A percentile compares a stretch with the other conserved stretches of the same genome.
phyloP scores from a whole-genome alignment of 257 asterid genomes.

The Craterostigma plantagineum region DNA sequence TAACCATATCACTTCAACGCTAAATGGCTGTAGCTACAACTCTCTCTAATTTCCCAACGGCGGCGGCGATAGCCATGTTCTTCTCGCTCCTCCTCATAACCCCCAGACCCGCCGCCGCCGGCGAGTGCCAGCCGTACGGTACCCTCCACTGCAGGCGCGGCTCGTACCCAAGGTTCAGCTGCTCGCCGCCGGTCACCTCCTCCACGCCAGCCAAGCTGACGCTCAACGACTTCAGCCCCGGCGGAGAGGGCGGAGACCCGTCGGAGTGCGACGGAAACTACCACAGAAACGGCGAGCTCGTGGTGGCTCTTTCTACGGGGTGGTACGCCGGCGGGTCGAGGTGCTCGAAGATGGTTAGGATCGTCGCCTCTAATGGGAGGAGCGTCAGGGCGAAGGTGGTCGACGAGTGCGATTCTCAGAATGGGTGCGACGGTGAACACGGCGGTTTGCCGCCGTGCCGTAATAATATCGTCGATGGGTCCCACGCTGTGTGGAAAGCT shows the following conservation, averaged over 20 bases:
- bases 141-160: too few relatives aligned
- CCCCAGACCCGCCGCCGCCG: too few relatives aligned
- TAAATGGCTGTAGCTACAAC: too few relatives aligned
- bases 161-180: too few relatives aligned
- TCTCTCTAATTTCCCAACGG: too few relatives aligned
- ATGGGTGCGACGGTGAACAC: slow-evolving; percentile 31
- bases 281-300: slow-evolving; percentile 15
- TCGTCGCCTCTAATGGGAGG: slow-evolving; percentile 18
- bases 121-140: too few relatives aligned
- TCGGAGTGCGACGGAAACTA: slow-evolving; percentile 17
- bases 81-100: too few relatives aligned
- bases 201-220: slow-evolving; percentile 25
- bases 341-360: slow-evolving; percentile 16
- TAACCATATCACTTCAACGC: too few relatives aligned
- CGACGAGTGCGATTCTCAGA: slow-evolving; percentile 35
- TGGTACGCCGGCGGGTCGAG: slow-evolving; percentile 19
- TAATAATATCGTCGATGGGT: slow-evolving; percentile 14
- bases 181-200: slow-evolving; percentile 16
- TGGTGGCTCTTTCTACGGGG: slow-evolving; percentile 35
- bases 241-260: slow-evolving; percentile 20
- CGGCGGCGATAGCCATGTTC: too few relatives aligned
- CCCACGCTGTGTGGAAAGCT: slow-evolving; percentile 21
- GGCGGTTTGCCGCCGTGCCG: slow-evolving; percentile 17
- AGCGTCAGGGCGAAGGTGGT: slow-evolving; percentile 38
- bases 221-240: slow-evolving; percentile 20